Evolutionary conservation across 1,139 yeast species (phyloP), one percentile per base, ranked within the genome.

Genomic region (Kodamaea sp.): DNA sequence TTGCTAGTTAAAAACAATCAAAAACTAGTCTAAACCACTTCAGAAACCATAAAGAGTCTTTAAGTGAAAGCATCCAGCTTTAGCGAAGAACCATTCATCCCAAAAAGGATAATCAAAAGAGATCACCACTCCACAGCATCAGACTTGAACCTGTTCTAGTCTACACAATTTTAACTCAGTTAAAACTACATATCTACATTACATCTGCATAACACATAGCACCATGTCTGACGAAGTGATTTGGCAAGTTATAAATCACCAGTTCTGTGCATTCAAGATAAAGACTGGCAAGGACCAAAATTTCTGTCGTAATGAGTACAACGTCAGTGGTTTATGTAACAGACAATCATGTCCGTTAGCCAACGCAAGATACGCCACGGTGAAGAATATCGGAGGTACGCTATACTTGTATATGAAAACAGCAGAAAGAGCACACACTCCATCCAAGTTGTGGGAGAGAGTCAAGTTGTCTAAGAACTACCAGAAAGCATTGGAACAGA

Each of bases 321-420:
- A 88, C 55, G 96, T 86, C 23, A 75, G 89, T 42, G 98, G 98
- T 44, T 73, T 92, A 39, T 92, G 98, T 61, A 77, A 81, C 35
- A 80, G 98, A 55, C 92, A 83, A 59, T 86, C 97, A 11, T 92
- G 98, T 59, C 98, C 98, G 3, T 70, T 92, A 41, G 98, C 98
- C 19, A 92, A 92, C 59, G 87, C 97, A 21, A 80, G 89, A 54
- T 92, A 92, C 63, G 97, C 98, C 22, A 92, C 98, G 0, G 95
- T 92, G 32, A 84, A 92, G 52, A 83, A 79, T 51, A 77, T 88
- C 26, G 94, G 89, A 50, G 98, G 98, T 14, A 78, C 80, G 57
- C 69, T 92, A 31, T 92, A 89, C 55, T 70, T 92, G 26, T 92
- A 92, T 65, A 92, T 92, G 92, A 92, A 92, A 60, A 92, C 97